Evolutionary conservation across 1,284 basidiomycete species (phyloP).

Genomic region (Phylloboletellus chloephorus): DNA sequence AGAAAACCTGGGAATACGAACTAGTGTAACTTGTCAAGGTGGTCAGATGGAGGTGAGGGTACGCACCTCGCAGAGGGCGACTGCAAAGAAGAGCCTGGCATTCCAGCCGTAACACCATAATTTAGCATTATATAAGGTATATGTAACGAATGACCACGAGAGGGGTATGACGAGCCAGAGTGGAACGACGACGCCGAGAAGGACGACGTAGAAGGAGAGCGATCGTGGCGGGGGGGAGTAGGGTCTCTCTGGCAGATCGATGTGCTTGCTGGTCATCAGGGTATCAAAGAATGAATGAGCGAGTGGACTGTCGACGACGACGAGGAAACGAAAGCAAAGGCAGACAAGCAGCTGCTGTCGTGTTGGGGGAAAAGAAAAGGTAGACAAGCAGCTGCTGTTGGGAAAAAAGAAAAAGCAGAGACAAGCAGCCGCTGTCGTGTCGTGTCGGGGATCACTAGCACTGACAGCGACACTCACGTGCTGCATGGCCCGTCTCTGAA

Average conservation of each 20-base stretch:
- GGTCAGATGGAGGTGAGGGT: not conserved
- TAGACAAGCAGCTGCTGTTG: no score
- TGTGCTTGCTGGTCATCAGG: conserved; percentile 9
- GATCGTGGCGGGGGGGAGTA: conserved; percentile 35
- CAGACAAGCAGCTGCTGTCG: not conserved
- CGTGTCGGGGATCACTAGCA: no score
- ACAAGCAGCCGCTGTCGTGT: no score
- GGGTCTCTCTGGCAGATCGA: conserved; percentile 39
- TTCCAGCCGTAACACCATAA: conserved; percentile 40
- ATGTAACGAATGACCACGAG: conserved; percentile 64
- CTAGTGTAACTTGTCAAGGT: not conserved
- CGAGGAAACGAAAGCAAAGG: not conserved
- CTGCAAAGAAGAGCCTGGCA: conserved; percentile 38
- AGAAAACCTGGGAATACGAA: conserved; percentile 52
- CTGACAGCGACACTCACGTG: no score
- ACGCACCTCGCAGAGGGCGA: conserved; percentile 57
- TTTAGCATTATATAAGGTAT: conserved; percentile 45
- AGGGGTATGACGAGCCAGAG: conserved; percentile 67
- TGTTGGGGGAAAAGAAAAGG: no score
- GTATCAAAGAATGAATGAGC: conserved; percentile 9
- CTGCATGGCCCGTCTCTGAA: no score
- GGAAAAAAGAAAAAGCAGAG: not conserved
- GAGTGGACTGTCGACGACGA: not conserved
- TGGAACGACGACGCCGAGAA: conserved; percentile 57
- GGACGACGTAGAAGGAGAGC: conserved; percentile 53